Evolutionary conservation across 2,329 filamentous ascomycete genomes (phyloP).

Genomic region (Albophoma yamanashiensis): DNA sequence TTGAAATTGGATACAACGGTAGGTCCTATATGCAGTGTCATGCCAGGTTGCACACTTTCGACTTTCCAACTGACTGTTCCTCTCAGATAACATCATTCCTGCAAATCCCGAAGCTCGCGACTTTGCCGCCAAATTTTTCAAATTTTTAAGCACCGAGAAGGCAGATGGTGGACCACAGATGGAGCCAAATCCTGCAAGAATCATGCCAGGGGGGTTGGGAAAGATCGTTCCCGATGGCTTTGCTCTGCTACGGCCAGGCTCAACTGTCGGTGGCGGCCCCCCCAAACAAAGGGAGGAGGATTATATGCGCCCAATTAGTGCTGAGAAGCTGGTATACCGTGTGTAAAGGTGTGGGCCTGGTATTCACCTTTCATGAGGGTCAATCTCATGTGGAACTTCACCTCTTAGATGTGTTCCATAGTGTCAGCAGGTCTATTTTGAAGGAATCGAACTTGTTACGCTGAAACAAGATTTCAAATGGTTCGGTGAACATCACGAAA

Average conservation of each 20-base stretch:
- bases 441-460: too few species aligned
- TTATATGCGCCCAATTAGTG: conserved; percentile 27
- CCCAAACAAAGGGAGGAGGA: conserved; percentile 9
- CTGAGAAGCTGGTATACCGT: conserved; percentile 26
- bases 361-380: background rate
- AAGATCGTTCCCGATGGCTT: conserved; percentile 16
- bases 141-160: conserved; percentile 16
- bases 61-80: background rate
- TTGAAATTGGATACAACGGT: conserved; percentile 25
- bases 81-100: conserved; percentile 4
- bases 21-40: conserved; percentile 2
- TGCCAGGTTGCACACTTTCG: background rate
- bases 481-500: too few species aligned
- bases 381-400: background rate
- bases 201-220: conserved; percentile 20
- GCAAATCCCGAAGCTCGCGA: conserved; percentile 11
- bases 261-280: conserved; percentile 12
- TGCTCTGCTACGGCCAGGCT: conserved; percentile 10
- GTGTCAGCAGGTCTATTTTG: too few species aligned
- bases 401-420: background rate
- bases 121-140: conserved; percentile 24
- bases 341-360: background rate
- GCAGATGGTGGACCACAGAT: conserved; percentile 3
- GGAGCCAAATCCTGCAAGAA: conserved; percentile 17
- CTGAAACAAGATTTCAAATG: too few species aligned